phyloP scores from a whole-genome alignment of 148 eudicot genomes.

The Amaranthus hypochondriacus region DNA sequence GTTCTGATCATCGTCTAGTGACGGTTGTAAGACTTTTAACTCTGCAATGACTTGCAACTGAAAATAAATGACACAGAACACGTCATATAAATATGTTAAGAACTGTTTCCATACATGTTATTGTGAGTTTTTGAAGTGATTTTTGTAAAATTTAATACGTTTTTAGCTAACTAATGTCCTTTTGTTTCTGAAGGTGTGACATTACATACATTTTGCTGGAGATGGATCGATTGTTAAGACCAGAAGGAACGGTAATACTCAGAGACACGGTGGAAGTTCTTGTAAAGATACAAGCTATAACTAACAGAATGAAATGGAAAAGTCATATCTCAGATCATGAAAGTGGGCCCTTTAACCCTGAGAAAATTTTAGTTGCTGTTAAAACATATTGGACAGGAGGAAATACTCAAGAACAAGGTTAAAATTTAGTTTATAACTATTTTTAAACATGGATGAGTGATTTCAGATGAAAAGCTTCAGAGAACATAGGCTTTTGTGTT shows the following conservation, averaged over 20 bases:
- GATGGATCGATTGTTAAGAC: conserved; percentile 81
- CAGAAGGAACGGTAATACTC: conserved; percentile 75
- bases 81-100: no score
- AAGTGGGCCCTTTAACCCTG: conserved; percentile 72
- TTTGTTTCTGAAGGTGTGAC: conserved; percentile 47
- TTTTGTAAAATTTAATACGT: no score
- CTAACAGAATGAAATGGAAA: conserved; percentile 69
- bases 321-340: conserved; percentile 65
- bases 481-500: neutral
- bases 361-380: conserved; percentile 64
- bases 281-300: conserved; percentile 50
- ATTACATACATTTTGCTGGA: conserved; percentile 66
- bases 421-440: neutral
- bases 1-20: no score
- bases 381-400: conserved; percentile 82
- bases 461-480: neutral
- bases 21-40: no score
- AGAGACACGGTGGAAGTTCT: conserved; percentile 67
- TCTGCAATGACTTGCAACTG: no score
- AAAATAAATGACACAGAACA: no score
- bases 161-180: neutral
- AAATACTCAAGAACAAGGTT: conserved; percentile 22
- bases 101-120: no score
- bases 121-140: no score
- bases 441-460: neutral